Evolutionary conservation across 2,329 filamentous ascomycete genomes (phyloP), one percentile per base, ranked within the genome.

Genomic region (Coniochaeta sp.): DNA sequence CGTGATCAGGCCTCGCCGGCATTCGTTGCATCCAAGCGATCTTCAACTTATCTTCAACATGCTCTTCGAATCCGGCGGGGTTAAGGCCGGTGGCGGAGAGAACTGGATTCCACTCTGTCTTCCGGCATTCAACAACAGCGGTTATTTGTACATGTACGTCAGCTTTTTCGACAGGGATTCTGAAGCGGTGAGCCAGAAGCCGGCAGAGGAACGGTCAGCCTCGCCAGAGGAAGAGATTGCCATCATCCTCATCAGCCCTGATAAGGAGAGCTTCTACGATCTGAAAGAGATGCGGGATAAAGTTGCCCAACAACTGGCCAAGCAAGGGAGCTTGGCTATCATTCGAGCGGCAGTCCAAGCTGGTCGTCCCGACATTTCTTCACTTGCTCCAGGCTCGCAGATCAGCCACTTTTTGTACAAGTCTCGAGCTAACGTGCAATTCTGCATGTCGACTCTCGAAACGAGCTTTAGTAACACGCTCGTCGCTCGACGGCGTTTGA

Each of bases 61-160:
- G 96, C 85, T 99, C 1, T 99, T 99, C 68, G 93, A 96, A 75
- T 95, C 93, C 2, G 91, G 91, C 56, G 89, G 91, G 50, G 89
- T 99, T 71, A 93, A 95, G 71, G 89, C 91, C 22, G 93, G 90
- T 6, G 92, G 82, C 42, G 95, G 93, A 32, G 95, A 99, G 74
- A 97, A 93, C 68, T 99, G 95, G 95, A 93, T 98, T 55, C 95
- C 95, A 0, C 81, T 99, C 7, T 99, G 95, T 68, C 82, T 99
- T 3, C 96, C 95, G 0, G 93, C 93, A 5, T 99, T 99, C 77
- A 99, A 99, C 76, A 98, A 91, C 72, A 90, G 88, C 58, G 96
- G 95, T 28, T 99, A 96, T 71, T 81, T 99, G 1, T 97, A 99
- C 77, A 98, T 99, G 92, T 99, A 98, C 70, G 95, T 99, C 71